phyloP scores from a whole-genome alignment of 2,329 filamentous ascomycete genomes.

The Verticillium klebahnii region DNA sequence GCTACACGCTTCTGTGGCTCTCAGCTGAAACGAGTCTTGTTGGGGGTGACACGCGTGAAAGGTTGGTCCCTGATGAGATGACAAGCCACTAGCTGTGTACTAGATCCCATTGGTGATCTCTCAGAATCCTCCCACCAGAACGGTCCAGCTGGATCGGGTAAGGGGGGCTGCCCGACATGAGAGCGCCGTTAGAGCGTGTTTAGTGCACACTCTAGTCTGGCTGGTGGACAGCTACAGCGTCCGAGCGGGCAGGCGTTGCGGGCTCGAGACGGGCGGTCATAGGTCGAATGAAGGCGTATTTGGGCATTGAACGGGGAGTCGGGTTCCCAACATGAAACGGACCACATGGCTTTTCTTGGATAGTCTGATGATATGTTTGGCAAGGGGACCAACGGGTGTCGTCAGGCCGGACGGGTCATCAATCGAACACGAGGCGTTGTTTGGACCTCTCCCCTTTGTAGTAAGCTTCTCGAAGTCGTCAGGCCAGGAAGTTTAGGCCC shows the following conservation, averaged over 20 bases:
- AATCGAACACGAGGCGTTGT: background rate
- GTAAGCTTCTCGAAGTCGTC: background rate
- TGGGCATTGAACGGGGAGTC: background rate
- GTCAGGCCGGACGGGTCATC: background rate
- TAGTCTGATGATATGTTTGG: background rate
- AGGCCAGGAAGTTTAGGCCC: background rate
- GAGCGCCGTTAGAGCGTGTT: background rate
- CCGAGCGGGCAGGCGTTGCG: background rate
- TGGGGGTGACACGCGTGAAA: background rate
- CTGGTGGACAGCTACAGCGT: background rate
- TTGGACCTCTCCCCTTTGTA: background rate
- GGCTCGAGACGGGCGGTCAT: background rate
- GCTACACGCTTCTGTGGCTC: background rate
- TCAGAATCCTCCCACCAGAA: background rate
- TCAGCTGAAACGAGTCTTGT: background rate
- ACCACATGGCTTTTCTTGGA: background rate
- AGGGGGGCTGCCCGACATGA: background rate
- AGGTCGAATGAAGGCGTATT: background rate
- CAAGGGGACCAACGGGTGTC: background rate
- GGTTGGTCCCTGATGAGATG: background rate
- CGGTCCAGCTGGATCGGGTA: background rate
- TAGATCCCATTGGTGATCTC: background rate
- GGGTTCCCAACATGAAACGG: background rate
- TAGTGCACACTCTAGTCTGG: background rate
- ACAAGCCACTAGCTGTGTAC: background rate